Evolutionary conservation across 768 basidiomycete genomes (phyloP).

Genomic region (Nidula microcarpa): DNA sequence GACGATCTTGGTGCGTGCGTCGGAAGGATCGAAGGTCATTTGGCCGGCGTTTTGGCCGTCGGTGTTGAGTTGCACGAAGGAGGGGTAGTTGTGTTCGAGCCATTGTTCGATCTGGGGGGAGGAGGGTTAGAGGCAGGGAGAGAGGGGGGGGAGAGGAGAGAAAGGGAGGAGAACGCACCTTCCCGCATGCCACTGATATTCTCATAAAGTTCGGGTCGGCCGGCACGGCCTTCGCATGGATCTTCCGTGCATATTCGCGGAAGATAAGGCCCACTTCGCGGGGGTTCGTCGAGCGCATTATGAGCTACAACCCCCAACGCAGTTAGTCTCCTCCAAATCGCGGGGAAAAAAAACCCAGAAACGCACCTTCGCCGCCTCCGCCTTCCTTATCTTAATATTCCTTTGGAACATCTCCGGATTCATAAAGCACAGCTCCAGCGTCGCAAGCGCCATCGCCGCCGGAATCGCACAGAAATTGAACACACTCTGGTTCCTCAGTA

Average conservation of each 20-base stretch:
- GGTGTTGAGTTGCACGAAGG: constrained; percentile 59
- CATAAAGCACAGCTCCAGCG: constrained; percentile 90
- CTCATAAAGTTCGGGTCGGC: constrained; percentile 86
- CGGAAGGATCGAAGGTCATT: constrained; percentile 39
- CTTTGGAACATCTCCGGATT: constrained; percentile 80
- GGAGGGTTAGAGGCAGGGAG: constrained; percentile 2
- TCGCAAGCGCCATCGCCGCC: constrained; percentile 93
- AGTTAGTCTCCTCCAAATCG: no score
- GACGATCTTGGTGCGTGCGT: constrained; percentile 56
- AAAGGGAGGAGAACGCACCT: constrained; percentile 40
- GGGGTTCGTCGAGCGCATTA: constrained; percentile 89
- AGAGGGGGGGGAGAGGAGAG: background rate
- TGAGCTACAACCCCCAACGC: no score
- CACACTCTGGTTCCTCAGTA: constrained; percentile 86
- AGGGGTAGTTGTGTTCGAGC: constrained; percentile 91
- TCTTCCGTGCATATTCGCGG: constrained; percentile 73
- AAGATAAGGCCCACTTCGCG: constrained; percentile 89
- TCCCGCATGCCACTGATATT: constrained; percentile 79
- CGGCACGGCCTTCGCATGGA: constrained; percentile 76
- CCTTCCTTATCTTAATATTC: constrained; percentile 95
- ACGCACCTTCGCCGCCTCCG: constrained; percentile 80
- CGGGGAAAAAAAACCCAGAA: no score
- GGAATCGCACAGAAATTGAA: constrained; percentile 98
- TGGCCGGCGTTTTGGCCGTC: constrained; percentile 10
- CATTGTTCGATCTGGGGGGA: constrained; percentile 79